These are phyloP conservation scores for Cryphonectria parasitica DNA, from an alignment of 2,329 filamentous ascomycete genomes.

Conservation along the genomic window DNA sequence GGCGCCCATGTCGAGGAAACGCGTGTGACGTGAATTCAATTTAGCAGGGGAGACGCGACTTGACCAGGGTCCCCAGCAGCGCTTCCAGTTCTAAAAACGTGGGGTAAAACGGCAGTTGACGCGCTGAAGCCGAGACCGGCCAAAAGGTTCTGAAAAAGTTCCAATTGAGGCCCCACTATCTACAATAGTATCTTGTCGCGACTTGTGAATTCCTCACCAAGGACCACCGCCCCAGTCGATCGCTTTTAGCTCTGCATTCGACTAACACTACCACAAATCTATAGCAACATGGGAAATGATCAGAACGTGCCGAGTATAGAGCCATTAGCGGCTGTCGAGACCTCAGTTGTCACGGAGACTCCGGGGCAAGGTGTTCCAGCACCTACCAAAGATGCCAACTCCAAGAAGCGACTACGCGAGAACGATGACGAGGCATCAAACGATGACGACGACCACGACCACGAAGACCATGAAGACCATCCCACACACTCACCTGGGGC, in stretches of 20 bases:
- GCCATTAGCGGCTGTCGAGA: not conserved
- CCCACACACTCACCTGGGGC: not conserved
- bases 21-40: constrained; percentile 16
- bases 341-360: not conserved
- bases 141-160: constrained; percentile 18
- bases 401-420: constrained; percentile 23
- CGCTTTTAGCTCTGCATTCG: not conserved
- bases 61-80: not conserved
- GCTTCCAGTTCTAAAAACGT: not conserved
- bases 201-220: not conserved
- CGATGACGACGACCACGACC: constrained; percentile 9
- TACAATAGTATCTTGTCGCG: not conserved
- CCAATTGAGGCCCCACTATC: constrained; percentile 13
- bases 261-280: too few relatives aligned
- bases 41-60: constrained; percentile 18
- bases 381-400: constrained; percentile 5
- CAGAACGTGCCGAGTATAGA: not conserved
- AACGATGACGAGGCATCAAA: constrained; percentile 10
- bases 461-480: constrained; percentile 1
- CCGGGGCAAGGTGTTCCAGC: not conserved
- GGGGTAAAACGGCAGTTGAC: not conserved
- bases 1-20: constrained; percentile 5
- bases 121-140: constrained; percentile 11
- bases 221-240: not conserved
- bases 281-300: constrained; percentile 10